Conservation (phyloP, 2,329 filamentous ascomycete species). For the Cladosporium sp. region DNA sequence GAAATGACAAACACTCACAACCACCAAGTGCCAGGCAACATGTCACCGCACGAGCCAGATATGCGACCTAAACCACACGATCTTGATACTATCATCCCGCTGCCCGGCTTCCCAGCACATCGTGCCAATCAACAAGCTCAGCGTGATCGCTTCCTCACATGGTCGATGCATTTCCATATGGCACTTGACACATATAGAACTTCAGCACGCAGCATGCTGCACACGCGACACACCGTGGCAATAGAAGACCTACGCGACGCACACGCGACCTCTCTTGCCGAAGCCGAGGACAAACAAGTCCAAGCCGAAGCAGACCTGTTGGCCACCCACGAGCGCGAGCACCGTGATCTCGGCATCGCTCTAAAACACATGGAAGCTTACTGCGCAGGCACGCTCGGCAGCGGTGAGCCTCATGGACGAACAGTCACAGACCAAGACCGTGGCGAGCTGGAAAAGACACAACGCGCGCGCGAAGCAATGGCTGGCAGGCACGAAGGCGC, state of each 20-base stretch:
- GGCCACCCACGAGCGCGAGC: slow-evolving; percentile 37
- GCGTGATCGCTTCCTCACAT: slow-evolving; percentile 27
- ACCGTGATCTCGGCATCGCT: slow-evolving; percentile 41
- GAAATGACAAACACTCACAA: background rate
- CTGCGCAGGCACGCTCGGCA: slow-evolving; percentile 36
- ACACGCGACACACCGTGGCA: slow-evolving; percentile 18
- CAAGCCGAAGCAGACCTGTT: slow-evolving; percentile 40
- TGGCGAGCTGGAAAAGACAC: slow-evolving; percentile 40
- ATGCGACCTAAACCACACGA: slow-evolving; percentile 17
- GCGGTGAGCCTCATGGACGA: slow-evolving; percentile 30
- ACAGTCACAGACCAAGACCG: slow-evolving; percentile 43
- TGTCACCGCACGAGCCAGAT: background rate
- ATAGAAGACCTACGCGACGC: slow-evolving; percentile 27
- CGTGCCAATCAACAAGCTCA: slow-evolving; percentile 26
- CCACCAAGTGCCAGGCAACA: slow-evolving; percentile 2
- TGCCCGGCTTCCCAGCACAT: slow-evolving; percentile 26
- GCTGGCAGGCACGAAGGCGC: slow-evolving; percentile 41
- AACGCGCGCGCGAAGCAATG: slow-evolving; percentile 35
- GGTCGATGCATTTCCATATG: slow-evolving; percentile 22
- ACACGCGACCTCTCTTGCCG: slow-evolving; percentile 37
- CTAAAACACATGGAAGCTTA: slow-evolving; percentile 48
- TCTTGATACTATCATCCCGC: slow-evolving; percentile 19
- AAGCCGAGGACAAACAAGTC: slow-evolving; percentile 44
- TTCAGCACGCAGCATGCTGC: slow-evolving; percentile 16
- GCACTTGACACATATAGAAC: slow-evolving; percentile 20